These are phyloP conservation scores for Botrytis deweyae DNA, from an alignment of 2,329 filamentous ascomycete genomes.

Conservation along the genomic window DNA sequence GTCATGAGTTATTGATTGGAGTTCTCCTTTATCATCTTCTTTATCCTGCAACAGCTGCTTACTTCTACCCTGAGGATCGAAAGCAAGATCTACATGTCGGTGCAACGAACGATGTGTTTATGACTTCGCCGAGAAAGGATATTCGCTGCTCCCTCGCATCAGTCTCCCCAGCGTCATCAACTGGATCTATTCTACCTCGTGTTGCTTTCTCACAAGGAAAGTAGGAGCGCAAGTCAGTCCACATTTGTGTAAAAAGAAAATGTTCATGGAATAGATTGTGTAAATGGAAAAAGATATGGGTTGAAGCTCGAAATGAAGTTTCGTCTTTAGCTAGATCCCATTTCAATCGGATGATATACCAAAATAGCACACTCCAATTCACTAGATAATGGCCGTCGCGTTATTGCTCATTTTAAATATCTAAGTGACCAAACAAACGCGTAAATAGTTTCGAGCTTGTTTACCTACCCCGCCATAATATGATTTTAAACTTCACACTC, in stretches of 20 bases:
- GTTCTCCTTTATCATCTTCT: neutral
- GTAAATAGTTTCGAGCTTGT: neutral
- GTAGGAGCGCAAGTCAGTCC: too few relatives aligned
- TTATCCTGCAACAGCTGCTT: neutral
- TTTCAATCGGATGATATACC: neutral
- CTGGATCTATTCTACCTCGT: too few relatives aligned
- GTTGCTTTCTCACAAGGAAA: too few relatives aligned
- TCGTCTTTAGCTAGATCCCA: neutral
- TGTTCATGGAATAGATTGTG: rapidly evolving
- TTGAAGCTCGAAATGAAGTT: neutral
- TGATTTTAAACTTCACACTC: neutral
- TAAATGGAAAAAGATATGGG: neutral
- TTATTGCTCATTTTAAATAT: neutral
- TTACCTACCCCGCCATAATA: neutral
- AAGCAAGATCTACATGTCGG: neutral
- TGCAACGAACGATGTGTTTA: neutral
- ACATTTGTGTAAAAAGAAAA: neutral
- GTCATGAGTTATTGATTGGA: too few relatives aligned
- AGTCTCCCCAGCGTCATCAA: too few relatives aligned
- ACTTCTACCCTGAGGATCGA: neutral
- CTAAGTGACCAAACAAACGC: neutral
- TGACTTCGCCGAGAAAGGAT: too few relatives aligned
- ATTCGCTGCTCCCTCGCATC: too few relatives aligned
- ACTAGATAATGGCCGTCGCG: neutral
- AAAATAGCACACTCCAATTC: neutral